These are phyloP conservation scores for Incumbomyces lentus DNA, from an alignment of 2,329 filamentous ascomycete species.

Conservation along the genomic window DNA sequence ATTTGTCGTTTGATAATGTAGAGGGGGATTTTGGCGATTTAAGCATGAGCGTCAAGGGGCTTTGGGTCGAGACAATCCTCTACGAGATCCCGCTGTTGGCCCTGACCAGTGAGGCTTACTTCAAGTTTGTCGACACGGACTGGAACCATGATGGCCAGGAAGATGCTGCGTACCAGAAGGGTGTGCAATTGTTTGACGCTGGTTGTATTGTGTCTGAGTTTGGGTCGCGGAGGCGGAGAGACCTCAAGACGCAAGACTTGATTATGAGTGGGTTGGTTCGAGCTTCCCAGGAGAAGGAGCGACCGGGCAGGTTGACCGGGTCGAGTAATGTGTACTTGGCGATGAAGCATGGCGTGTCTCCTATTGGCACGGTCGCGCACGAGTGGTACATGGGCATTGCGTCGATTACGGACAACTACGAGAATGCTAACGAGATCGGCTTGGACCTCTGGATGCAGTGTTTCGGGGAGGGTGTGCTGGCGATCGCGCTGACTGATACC, in stretches of 20 bases:
- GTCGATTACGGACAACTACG: constrained; percentile 78
- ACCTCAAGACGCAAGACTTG: constrained; percentile 89
- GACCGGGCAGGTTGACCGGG: constrained; percentile 62
- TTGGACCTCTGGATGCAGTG: constrained; percentile 82
- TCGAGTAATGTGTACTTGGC: constrained; percentile 97
- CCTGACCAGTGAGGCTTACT: constrained; percentile 89
- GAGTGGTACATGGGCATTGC: constrained; percentile 99
- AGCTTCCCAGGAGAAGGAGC: constrained; percentile 60
- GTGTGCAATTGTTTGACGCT: constrained; percentile 61
- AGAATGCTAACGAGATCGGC: constrained; percentile 70
- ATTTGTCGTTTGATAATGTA: constrained; percentile 54
- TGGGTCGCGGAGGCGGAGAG: constrained; percentile 74
- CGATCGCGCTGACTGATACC: constrained; percentile 88
- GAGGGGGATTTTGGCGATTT: constrained; percentile 64
- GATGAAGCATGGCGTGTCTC: constrained; percentile 76
- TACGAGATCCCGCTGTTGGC: constrained; percentile 95
- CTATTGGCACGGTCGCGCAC: constrained; percentile 84
- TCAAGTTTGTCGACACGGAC: constrained; percentile 88
- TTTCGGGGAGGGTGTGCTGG: constrained; percentile 74
- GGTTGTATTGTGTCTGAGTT: constrained; percentile 92
- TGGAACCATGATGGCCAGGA: constrained; percentile 85
- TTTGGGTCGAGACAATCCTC: constrained; percentile 90
- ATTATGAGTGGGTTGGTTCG: constrained; percentile 78
- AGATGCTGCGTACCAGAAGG: constrained; percentile 74
- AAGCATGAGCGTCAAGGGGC: constrained; percentile 64